Percentiles rank a stretch among this genome's conserved stretches.
Evolutionary conservation across 2,329 filamentous ascomycete genomes (phyloP).

Genomic region (Calonectria pseudoreteaudii): DNA sequence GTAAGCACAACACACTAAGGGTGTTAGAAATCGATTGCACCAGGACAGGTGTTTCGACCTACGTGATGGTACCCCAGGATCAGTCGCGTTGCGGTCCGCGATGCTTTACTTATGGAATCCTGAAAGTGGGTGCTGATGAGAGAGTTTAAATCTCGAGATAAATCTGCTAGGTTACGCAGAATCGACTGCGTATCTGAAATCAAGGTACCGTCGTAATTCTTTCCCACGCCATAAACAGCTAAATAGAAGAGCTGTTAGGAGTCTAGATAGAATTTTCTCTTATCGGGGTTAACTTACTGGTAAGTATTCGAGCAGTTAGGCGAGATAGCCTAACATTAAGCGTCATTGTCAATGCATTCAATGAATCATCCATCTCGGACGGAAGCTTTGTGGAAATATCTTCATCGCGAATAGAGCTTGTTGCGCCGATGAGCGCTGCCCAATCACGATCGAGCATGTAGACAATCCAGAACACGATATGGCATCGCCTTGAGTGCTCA

Average conservation of each 20-base stretch:
- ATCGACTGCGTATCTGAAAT: slow-evolving; percentile 45
- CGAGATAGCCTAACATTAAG: slow-evolving; percentile 43
- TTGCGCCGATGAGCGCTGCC: slow-evolving; percentile 42
- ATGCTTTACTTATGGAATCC: slow-evolving; percentile 45
- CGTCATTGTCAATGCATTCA: slow-evolving; percentile 39
- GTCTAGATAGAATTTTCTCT: rapidly evolving
- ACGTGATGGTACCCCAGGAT: slow-evolving; percentile 44
- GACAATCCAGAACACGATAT: slow-evolving; percentile 46
- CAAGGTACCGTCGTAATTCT: slow-evolving; percentile 43
- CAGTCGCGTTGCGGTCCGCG: slow-evolving; percentile 40
- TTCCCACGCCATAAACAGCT: slow-evolving; percentile 44
- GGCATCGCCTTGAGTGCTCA: slow-evolving; percentile 42
- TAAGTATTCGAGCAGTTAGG: slow-evolving; percentile 38
- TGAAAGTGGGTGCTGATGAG: slow-evolving; percentile 44
- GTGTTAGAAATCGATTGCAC: background rate
- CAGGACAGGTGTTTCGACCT: background rate
- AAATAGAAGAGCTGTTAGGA: background rate
- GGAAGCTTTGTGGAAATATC: slow-evolving; percentile 46
- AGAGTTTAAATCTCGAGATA: slow-evolving; percentile 41
- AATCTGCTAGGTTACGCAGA: slow-evolving; percentile 38
- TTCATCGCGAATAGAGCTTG: slow-evolving; percentile 44
- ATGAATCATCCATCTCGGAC: slow-evolving; percentile 42
- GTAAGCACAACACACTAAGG: slow-evolving; percentile 44
- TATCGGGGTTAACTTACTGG: slow-evolving; percentile 17
- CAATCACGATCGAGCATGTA: slow-evolving; percentile 46